These are phyloP conservation scores for Xylaria grammica DNA, from an alignment of 495 filamentous ascomycete species.

Conservation along the genomic window DNA sequence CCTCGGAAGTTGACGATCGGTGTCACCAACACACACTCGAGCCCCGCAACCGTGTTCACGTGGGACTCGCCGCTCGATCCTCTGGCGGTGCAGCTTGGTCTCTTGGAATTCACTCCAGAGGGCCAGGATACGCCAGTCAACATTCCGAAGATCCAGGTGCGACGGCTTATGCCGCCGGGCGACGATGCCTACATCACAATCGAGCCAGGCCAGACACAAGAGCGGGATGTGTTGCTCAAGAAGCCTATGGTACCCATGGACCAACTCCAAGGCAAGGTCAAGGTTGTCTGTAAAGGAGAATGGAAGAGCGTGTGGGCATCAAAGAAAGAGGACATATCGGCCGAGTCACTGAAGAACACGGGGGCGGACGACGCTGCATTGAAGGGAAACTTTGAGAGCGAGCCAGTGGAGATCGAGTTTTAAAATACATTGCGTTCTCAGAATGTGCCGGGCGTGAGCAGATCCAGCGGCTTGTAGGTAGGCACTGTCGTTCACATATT, in stretches of 20 bases:
- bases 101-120: constrained; percentile 49
- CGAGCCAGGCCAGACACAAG: constrained; percentile 34
- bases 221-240: constrained; percentile 34
- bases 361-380: constrained; percentile 30
- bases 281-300: constrained; percentile 35
- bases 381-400: constrained; percentile 32
- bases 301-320: constrained; percentile 39
- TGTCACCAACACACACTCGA: constrained; percentile 47
- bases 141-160: constrained; percentile 49
- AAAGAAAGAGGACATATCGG: constrained; percentile 33
- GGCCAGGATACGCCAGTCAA: constrained; percentile 38
- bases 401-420: constrained; percentile 30
- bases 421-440: constrained; percentile 9
- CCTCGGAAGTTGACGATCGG: constrained; percentile 38
- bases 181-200: constrained; percentile 51
- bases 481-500: no score
- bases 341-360: constrained; percentile 32
- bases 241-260: constrained; percentile 33
- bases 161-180: constrained; percentile 50
- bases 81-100: constrained; percentile 49
- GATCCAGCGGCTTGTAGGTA: no score
- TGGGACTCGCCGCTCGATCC: constrained; percentile 58
- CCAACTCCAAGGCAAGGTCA: constrained; percentile 29
- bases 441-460: no score
- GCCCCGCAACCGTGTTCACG: constrained; percentile 52